A percentile compares a stretch with the other conserved stretches of the same genome.
Evolutionary conservation across 2,329 filamentous ascomycete genomes (phyloP).

Genomic region (Stachybotrys chlorohalonatus): DNA sequence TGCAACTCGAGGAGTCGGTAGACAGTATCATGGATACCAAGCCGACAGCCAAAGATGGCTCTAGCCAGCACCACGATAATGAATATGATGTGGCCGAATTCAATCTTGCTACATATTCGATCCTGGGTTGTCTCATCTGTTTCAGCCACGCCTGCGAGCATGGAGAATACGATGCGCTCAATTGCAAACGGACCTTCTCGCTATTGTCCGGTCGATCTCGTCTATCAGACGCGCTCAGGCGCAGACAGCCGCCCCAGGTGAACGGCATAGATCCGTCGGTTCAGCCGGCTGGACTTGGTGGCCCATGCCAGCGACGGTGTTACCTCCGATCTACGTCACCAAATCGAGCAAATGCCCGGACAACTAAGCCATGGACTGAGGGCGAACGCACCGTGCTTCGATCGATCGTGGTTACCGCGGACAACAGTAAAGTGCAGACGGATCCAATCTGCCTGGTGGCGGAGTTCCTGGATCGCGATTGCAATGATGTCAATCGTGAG

Average conservation of each 20-base stretch:
- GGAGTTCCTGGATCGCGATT: constrained; percentile 39
- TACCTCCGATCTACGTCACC: constrained; percentile 7
- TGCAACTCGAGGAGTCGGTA: constrained; percentile 43
- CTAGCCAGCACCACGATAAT: constrained; percentile 21
- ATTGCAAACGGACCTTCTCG: constrained; percentile 44
- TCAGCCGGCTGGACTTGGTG: not conserved
- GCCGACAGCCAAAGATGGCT: constrained; percentile 38
- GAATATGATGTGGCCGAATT: constrained; percentile 34
- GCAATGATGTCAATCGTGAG: constrained; percentile 38
- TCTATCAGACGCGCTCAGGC: constrained; percentile 22
- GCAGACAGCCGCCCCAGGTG: constrained; percentile 9
- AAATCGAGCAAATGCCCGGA: not conserved
- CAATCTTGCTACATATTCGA: constrained; percentile 43
- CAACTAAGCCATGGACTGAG: constrained; percentile 32
- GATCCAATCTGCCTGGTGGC: constrained; percentile 40
- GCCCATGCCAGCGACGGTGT: constrained; percentile 31
- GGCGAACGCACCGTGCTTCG: constrained; percentile 39
- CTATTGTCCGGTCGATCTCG: constrained; percentile 21
- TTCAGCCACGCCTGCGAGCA: constrained; percentile 53
- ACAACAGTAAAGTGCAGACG: constrained; percentile 28
- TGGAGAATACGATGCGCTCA: constrained; percentile 47
- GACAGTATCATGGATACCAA: constrained; percentile 46
- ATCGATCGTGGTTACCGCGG: constrained; percentile 32
- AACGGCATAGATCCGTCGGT: constrained; percentile 1
- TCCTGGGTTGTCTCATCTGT: constrained; percentile 50